Evolutionary conservation across 2,329 filamentous ascomycete genomes (phyloP).

Genomic region (Aspergillus piperis): DNA sequence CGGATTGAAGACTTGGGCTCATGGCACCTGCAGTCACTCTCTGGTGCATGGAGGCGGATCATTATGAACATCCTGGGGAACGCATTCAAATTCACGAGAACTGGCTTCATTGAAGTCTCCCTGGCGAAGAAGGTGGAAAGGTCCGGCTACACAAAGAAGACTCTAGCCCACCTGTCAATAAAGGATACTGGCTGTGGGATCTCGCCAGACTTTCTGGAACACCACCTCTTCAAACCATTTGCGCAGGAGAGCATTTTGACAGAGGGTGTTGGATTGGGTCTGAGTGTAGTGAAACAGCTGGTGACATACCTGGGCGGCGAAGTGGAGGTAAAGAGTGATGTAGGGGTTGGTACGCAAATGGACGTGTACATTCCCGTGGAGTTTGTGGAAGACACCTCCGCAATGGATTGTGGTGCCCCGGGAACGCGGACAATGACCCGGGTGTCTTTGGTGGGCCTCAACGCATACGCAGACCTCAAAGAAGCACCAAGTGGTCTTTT

Average conservation of each 20-base stretch:
- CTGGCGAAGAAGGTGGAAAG: conserved; percentile 21
- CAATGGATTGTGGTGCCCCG: neutral
- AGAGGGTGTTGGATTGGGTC: conserved; percentile 63
- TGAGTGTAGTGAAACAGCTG: conserved; percentile 62
- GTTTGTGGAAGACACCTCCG: neutral
- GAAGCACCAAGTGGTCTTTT: conserved; percentile 25
- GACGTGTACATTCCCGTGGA: conserved; percentile 32
- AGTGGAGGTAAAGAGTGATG: conserved; percentile 55
- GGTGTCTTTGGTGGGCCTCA: conserved; percentile 32
- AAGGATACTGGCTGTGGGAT: conserved; percentile 67
- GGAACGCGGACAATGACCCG: conserved; percentile 15
- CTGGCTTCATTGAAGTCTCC: conserved; percentile 35
- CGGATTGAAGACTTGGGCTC: conserved; percentile 29
- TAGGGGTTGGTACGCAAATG: conserved; percentile 31
- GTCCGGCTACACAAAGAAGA: conserved; percentile 11
- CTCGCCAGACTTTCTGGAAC: conserved; percentile 57
- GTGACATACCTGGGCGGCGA: conserved; percentile 58
- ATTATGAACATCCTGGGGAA: conserved; percentile 43
- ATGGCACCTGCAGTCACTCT: conserved; percentile 33
- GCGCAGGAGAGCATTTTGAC: conserved; percentile 61
- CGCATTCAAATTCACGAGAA: conserved; percentile 40
- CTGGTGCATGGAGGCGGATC: conserved; percentile 37
- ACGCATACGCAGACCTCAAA: conserved; percentile 26
- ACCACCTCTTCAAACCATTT: conserved; percentile 63
- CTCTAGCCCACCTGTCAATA: conserved; percentile 46